Percentiles rank a stretch among this genome's conserved stretches.
phyloP scores from a whole-genome alignment of 768 basidiomycete genomes.

The Galerina sulciceps region DNA sequence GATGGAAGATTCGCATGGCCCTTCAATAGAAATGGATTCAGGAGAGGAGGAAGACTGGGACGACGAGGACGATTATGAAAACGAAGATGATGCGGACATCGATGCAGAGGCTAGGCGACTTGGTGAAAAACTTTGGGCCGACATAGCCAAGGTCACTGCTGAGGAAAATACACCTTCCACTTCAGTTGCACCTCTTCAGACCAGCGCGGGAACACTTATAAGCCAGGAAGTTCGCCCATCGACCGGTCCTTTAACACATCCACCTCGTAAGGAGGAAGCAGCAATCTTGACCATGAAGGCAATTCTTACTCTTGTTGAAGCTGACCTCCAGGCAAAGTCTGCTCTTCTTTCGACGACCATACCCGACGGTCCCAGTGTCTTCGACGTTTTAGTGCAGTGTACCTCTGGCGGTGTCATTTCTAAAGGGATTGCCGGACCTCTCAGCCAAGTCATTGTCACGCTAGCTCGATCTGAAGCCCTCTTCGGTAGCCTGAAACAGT shows the following conservation, averaged over 20 bases:
- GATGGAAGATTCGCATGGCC: slow-evolving; percentile 4
- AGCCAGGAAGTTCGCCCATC: neutral
- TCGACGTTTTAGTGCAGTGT: slow-evolving; percentile 58
- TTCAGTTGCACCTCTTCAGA: slow-evolving; percentile 3
- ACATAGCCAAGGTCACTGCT: slow-evolving; percentile 67
- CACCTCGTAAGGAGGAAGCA: slow-evolving; percentile 52
- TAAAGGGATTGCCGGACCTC: slow-evolving; percentile 54
- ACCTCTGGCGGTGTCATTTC: slow-evolving; percentile 51
- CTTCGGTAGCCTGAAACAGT: slow-evolving; percentile 68
- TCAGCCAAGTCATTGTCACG: slow-evolving; percentile 66
- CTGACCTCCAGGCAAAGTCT: slow-evolving; percentile 58
- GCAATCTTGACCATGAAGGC: slow-evolving; percentile 67
- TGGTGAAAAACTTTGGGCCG: slow-evolving; percentile 80
- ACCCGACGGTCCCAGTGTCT: slow-evolving; percentile 56
- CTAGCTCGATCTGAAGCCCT: slow-evolving; percentile 69
- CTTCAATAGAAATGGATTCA: neutral
- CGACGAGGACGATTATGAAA: slow-evolving; percentile 52
- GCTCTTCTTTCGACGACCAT: slow-evolving; percentile 57
- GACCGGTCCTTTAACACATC: slow-evolving; percentile 1
- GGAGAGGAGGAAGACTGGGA: slow-evolving; percentile 37
- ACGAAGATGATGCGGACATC: slow-evolving; percentile 64
- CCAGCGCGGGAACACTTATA: neutral
- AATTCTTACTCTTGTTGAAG: slow-evolving; percentile 61
- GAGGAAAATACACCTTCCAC: slow-evolving; percentile 28
- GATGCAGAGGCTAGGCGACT: slow-evolving; percentile 73